Evolutionary conservation across 1,284 basidiomycete genomes (phyloP).

Genomic region (Irpex lacteus): DNA sequence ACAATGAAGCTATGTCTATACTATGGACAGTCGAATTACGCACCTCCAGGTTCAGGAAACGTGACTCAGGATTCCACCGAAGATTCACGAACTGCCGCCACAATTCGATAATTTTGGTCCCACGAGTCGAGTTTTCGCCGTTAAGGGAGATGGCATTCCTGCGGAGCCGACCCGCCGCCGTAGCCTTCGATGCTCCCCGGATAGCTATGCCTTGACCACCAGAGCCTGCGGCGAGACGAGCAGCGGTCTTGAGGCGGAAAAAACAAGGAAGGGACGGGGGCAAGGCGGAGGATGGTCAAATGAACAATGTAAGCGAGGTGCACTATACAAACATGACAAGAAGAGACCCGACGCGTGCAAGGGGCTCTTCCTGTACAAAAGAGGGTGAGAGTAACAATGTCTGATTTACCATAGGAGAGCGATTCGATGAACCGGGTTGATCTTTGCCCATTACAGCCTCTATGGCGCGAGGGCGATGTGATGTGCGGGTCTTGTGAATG

Average conservation of each 20-base stretch:
- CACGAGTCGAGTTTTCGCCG: slow-evolving; percentile 17
- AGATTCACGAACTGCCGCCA: slow-evolving; percentile 71
- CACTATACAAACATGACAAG: slow-evolving; percentile 30
- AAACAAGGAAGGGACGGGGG: slow-evolving; percentile 21
- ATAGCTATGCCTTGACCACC: slow-evolving; percentile 37
- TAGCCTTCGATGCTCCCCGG: slow-evolving; percentile 47
- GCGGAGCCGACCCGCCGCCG: slow-evolving; percentile 49
- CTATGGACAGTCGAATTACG: slow-evolving; percentile 9
- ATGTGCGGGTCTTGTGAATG: slow-evolving; percentile 50
- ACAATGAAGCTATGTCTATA: not conserved
- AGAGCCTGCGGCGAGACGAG: slow-evolving; percentile 31
- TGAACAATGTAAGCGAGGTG: slow-evolving; percentile 41
- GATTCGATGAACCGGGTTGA: slow-evolving; percentile 39
- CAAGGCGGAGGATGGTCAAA: slow-evolving; percentile 27
- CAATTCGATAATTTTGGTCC: slow-evolving; percentile 48
- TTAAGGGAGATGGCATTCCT: slow-evolving; percentile 50
- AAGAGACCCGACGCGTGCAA: slow-evolving; percentile 18
- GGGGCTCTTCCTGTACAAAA: slow-evolving; percentile 27
- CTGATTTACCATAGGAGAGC: slow-evolving; percentile 65
- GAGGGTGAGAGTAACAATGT: slow-evolving; percentile 29
- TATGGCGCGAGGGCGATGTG: slow-evolving; percentile 55
- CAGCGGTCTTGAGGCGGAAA: slow-evolving; percentile 27
- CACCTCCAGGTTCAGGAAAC: slow-evolving; percentile 83
- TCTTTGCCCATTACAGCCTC: slow-evolving; percentile 53
- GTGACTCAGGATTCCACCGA: slow-evolving; percentile 64